These are phyloP conservation scores for Testicularia cyperi DNA, from an alignment of 1,284 basidiomycete genomes.

Conservation along the genomic window DNA sequence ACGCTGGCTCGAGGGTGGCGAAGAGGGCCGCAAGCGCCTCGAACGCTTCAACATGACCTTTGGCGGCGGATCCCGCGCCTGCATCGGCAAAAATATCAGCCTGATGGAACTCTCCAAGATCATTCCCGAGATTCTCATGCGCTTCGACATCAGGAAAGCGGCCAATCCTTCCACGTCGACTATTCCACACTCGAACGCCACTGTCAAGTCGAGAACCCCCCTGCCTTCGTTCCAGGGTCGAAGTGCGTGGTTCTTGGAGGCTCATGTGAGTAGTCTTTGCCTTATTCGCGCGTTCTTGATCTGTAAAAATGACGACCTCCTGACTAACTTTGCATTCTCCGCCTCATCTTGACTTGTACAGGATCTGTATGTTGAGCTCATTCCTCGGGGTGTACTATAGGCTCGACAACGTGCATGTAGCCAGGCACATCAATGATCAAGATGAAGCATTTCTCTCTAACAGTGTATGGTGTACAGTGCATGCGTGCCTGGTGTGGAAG, in stretches of 20 bases:
- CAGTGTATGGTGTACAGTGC: too few relatives aligned
- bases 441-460: too few relatives aligned
- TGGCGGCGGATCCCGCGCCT: conserved; percentile 43
- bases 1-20: conserved; percentile 47
- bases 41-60: conserved; percentile 43
- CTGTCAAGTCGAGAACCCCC: not conserved
- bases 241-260: conserved; percentile 36
- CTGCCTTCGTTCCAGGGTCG: conserved; percentile 23
- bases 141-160: conserved; percentile 38
- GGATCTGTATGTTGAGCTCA: conserved; percentile 30
- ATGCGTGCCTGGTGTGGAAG: too few relatives aligned
- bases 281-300: not conserved
- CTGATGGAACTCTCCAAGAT: conserved; percentile 54
- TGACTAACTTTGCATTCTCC: too few relatives aligned
- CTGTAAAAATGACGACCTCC: not conserved
- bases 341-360: not conserved
- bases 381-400: conserved; percentile 6
- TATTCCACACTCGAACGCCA: too few relatives aligned
- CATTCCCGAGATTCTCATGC: conserved; percentile 42
- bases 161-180: too few relatives aligned
- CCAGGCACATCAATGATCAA: not conserved
- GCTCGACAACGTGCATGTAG: too few relatives aligned
- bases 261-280: conserved; percentile 13
- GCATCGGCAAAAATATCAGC: conserved; percentile 54
- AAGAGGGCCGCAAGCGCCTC: conserved; percentile 29